A percentile compares a stretch with the other conserved stretches of the same genome.
phyloP scores from a whole-genome alignment of 208 protist species.

The Trypanosoma vivax region DNA sequence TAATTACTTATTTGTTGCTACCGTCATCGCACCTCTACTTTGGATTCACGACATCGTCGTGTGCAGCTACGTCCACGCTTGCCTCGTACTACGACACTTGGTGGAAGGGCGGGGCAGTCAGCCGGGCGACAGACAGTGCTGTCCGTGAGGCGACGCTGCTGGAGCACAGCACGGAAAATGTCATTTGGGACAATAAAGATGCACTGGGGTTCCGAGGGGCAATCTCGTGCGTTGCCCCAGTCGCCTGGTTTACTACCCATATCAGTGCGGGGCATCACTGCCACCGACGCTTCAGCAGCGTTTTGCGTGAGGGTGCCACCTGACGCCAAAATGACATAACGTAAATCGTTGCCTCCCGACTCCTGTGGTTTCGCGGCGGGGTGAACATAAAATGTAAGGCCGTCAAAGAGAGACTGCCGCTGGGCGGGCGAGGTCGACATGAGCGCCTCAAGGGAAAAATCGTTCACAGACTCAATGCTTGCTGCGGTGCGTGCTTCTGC shows the following conservation, averaged over 20 bases:
- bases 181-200: constrained; percentile 50
- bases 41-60: no score
- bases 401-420: constrained; percentile 39
- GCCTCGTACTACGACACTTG: background rate
- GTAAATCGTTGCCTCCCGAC: constrained; percentile 58
- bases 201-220: constrained; percentile 9
- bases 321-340: constrained; percentile 46
- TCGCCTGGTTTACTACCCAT: constrained; percentile 15
- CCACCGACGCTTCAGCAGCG: constrained; percentile 23
- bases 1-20: no score
- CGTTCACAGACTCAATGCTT: constrained; percentile 56
- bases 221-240: constrained; percentile 2
- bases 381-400: constrained; percentile 56
- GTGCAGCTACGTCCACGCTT: background rate
- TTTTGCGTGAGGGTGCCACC: constrained; percentile 34
- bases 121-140: constrained; percentile 23
- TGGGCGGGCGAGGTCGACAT: constrained; percentile 21
- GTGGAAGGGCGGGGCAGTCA: background rate
- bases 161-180: constrained; percentile 62
- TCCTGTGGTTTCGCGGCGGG: constrained; percentile 42
- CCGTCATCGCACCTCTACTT: no score
- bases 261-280: constrained; percentile 33
- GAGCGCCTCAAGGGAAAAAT: constrained; percentile 35
- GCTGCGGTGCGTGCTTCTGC: constrained; percentile 22
- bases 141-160: constrained; percentile 25